Base-by-base conservation (phyloP, 129 eudicot genomes). In the Erigeron canadensis region DNA sequence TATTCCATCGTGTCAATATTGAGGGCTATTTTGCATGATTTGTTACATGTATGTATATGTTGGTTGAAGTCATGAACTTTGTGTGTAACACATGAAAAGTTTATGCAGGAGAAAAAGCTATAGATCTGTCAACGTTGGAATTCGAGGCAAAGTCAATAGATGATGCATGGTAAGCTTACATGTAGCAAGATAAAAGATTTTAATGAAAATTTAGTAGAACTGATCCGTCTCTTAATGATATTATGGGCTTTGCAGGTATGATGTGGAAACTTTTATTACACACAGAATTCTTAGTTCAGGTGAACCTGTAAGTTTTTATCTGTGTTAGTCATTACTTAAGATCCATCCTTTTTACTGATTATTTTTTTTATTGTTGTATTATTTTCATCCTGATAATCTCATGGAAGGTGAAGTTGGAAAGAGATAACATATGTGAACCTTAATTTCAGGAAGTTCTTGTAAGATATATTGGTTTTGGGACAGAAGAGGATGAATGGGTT, bases 101-200 rank as follows among this genome's bases (percentile, higher is more conserved):
- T 22, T 28, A 65, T 74, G 77, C 89, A 82, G 91, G 83, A 59
- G 89, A 79, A 58, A 79, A 81, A 81, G 65, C 39, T 53, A 72
- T 57, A 13, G 91, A 83, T 75, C 62, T 77, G 11, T 85, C 91
- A 21, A 81, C 80, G 73, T 47, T 89, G 75, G 86, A 92, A 73
- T 92, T 89, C 47, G 98, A 92, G 84, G 98, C 98, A 10, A 89
- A 79, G 79, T 92, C 98, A 65, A 69, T 88, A 12, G 91, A 92
- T 81, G 89, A 86, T 41, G 98, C 98, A 57, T 92, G 98, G 98
- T 92, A 85, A 77, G 81, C 65, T 73, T 47, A 73, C 8, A 67
- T 76, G 63, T 60, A 76, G 28, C 66, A 15, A 59, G 68, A 67
- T 17, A 18, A 51, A 50, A 10, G 18, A 28, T 28, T 62, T 22